Conservation (phyloP, 2,329 filamentous ascomycete species). For the Karstenula rhodostoma region DNA sequence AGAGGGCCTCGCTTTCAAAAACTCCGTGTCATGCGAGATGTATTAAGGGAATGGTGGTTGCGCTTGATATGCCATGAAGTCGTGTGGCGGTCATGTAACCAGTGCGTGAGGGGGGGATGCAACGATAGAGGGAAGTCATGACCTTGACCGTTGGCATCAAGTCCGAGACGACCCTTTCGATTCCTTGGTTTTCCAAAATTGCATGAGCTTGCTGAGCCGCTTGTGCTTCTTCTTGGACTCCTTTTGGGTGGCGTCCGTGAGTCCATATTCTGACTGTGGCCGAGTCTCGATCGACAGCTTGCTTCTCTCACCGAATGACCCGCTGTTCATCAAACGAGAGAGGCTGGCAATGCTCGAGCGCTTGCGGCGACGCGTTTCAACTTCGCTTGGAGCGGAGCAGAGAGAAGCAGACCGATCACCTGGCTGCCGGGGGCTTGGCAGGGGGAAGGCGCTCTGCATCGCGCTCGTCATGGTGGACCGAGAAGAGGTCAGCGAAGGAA, state of each 20-base stretch:
- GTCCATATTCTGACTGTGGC: slow-evolving; percentile 54
- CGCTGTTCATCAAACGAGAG: slow-evolving; percentile 76
- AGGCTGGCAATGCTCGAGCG: slow-evolving; percentile 80
- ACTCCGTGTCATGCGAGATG: slow-evolving; percentile 49
- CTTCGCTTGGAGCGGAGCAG: slow-evolving; percentile 50
- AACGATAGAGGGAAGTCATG: slow-evolving; percentile 24
- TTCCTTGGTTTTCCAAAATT: slow-evolving; percentile 74
- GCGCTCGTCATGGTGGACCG: slow-evolving; percentile 77
- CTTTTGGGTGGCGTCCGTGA: slow-evolving; percentile 66
- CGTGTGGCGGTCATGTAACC: slow-evolving; percentile 29
- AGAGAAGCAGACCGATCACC: slow-evolving; percentile 53
- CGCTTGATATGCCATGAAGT: slow-evolving; percentile 44
- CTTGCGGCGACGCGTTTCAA: slow-evolving; percentile 67
- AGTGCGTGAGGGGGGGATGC: slow-evolving; percentile 29
- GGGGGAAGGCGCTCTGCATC: slow-evolving; percentile 64
- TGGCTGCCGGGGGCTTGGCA: slow-evolving; percentile 52
- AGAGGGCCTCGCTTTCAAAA: slow-evolving; percentile 44
- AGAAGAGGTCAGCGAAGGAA: slow-evolving; percentile 78
- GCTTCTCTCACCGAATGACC: slow-evolving; percentile 72
- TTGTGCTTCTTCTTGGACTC: slow-evolving; percentile 72
- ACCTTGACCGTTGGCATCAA: slow-evolving; percentile 16
- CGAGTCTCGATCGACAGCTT: slow-evolving; percentile 74
- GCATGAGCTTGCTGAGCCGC: slow-evolving; percentile 76
- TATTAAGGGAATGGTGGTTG: slow-evolving; percentile 29
- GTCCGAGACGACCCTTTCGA: slow-evolving; percentile 42